phyloP scores from a whole-genome alignment of 2,329 filamentous ascomycete species.

The Aspergillus sp. region DNA sequence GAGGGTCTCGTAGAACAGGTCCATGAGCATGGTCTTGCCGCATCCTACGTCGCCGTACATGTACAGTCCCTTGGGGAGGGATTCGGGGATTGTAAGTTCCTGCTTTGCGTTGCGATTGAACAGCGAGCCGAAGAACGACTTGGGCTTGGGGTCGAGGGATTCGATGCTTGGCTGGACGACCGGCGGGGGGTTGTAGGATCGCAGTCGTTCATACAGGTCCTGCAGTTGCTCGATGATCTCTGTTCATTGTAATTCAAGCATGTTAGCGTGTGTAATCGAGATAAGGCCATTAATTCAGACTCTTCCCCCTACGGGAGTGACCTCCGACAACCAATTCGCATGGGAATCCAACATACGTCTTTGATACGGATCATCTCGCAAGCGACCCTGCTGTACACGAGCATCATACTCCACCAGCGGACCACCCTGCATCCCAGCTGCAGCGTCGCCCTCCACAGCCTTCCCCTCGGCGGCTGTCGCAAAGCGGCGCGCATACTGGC shows the following conservation, averaged over 20 bases:
- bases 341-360: constrained; percentile 59
- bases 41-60: constrained; percentile 96
- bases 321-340: background rate
- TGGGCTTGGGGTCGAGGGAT: constrained; percentile 59
- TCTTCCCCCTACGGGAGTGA: background rate
- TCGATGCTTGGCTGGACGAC: constrained; percentile 78
- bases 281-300: too few relatives aligned
- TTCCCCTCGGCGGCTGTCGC: constrained; percentile 21
- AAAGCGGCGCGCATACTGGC: constrained; percentile 17
- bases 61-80: constrained; percentile 85
- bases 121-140: constrained; percentile 54
- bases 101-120: constrained; percentile 37
- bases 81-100: constrained; percentile 61
- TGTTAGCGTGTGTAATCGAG: background rate
- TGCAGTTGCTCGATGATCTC: constrained; percentile 88
- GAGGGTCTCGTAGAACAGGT: constrained; percentile 92
- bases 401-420: constrained; percentile 87
- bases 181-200: constrained; percentile 69
- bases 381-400: constrained; percentile 69
- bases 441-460: background rate
- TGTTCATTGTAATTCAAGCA: constrained; percentile 35
- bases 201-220: constrained; percentile 81
- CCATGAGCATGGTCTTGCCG: constrained; percentile 99
- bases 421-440: constrained; percentile 49
- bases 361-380: constrained; percentile 90